phyloP scores from a whole-genome alignment of 1,284 basidiomycete genomes.

The Serendipita sp. region DNA sequence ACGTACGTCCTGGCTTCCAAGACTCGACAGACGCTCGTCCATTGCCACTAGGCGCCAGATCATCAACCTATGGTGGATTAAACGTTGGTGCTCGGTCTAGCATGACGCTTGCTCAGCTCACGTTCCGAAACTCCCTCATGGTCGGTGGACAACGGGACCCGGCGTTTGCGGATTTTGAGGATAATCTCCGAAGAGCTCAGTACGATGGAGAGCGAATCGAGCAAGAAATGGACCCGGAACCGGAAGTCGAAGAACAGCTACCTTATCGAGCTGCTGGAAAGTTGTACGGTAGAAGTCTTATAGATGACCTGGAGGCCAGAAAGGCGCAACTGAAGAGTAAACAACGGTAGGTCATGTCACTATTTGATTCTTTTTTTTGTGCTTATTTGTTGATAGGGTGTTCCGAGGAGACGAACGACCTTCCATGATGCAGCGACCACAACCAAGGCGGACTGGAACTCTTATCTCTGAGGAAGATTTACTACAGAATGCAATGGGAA shows the following conservation, averaged over 20 bases:
- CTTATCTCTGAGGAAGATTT: slow-evolving; percentile 57
- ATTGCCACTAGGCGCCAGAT: slow-evolving; percentile 48
- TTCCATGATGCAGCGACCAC: slow-evolving; percentile 66
- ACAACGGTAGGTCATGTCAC: slow-evolving; percentile 40
- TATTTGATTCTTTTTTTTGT: slow-evolving; percentile 8
- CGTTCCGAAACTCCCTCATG: slow-evolving; percentile 60
- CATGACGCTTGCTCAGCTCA: slow-evolving; percentile 60
- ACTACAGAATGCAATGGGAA: slow-evolving; percentile 29
- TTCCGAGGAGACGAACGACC: slow-evolving; percentile 65
- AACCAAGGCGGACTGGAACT: slow-evolving; percentile 40
- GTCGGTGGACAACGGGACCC: slow-evolving; percentile 51
- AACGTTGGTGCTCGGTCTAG: slow-evolving; percentile 62
- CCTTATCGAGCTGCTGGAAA: slow-evolving; percentile 51
- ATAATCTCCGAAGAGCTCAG: slow-evolving; percentile 44
- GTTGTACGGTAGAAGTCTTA: slow-evolving; percentile 63
- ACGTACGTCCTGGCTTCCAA: slow-evolving; percentile 38
- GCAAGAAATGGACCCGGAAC: slow-evolving; percentile 20
- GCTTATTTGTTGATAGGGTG: slow-evolving; percentile 28
- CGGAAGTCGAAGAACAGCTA: slow-evolving; percentile 19
- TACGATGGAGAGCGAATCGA: slow-evolving; percentile 58
- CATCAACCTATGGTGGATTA: slow-evolving; percentile 45
- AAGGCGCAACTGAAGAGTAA: slow-evolving; percentile 62
- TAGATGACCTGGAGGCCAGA: slow-evolving; percentile 62
- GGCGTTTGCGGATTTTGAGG: slow-evolving; percentile 44
- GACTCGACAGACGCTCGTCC: slow-evolving; percentile 50